Percentiles rank a stretch among this genome's conserved stretches.
These are phyloP conservation scores for Melampsora americana DNA, from an alignment of 1,284 basidiomycete genomes.

Conservation along the genomic window DNA sequence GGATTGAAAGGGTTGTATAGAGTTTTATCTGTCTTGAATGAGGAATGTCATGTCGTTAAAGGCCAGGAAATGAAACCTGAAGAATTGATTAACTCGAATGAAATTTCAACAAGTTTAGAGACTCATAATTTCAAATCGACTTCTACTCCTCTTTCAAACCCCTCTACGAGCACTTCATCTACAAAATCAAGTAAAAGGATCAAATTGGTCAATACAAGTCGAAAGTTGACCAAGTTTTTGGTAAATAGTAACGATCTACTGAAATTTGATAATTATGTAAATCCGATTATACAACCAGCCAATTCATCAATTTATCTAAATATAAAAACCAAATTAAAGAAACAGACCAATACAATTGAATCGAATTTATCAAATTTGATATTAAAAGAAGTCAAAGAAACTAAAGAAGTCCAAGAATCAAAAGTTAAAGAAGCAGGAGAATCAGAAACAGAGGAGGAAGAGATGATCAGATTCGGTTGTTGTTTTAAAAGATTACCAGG, in stretches of 20 bases:
- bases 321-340: no score
- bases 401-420: no score
- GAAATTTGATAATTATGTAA: neutral
- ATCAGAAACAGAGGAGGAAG: neutral
- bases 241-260: neutral
- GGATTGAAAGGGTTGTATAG: neutral
- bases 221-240: neutral
- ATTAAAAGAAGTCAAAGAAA: no score
- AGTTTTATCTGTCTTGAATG: slow-evolving; percentile 11
- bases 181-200: neutral
- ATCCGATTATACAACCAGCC: neutral
- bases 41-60: slow-evolving; percentile 9
- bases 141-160: slow-evolving; percentile 14
- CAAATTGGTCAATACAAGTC: neutral
- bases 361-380: no score
- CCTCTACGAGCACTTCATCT: neutral
- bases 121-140: neutral
- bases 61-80: neutral
- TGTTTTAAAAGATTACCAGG: neutral
- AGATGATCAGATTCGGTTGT: slow-evolving; percentile 4
- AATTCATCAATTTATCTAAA: no score
- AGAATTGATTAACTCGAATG: neutral
- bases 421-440: no score
- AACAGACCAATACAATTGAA: no score
- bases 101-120: neutral